Evolutionary conservation across 345 rosid genomes (phyloP).

Genomic region (Cardamine resedifolia): DNA sequence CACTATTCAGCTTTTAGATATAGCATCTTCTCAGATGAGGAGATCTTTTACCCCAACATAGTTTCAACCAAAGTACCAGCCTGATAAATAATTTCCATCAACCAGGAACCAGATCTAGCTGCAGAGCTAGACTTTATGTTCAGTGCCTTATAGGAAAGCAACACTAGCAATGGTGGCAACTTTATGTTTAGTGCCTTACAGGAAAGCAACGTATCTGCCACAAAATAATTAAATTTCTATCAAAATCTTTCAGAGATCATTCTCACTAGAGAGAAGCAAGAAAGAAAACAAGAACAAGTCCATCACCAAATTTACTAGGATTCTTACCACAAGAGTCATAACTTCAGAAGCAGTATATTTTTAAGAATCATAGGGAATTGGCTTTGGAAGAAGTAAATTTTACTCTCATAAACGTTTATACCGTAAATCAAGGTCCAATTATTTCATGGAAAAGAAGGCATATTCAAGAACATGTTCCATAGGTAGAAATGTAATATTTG

Average conservation of each 20-base stretch:
- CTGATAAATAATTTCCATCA: not conserved
- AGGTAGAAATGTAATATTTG: not conserved
- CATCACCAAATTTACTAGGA: not conserved
- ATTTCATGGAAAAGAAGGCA: not conserved
- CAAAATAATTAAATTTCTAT: not conserved
- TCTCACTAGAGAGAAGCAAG: not conserved
- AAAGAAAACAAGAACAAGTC: not conserved
- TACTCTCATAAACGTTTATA: conserved; percentile 29
- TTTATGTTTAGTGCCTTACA: too few relatives aligned
- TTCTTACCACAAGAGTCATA: not conserved
- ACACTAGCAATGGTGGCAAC: not conserved
- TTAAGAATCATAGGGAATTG: not conserved
- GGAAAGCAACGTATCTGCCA: not conserved
- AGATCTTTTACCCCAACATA: too few relatives aligned
- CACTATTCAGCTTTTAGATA: not conserved
- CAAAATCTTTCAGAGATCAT: not conserved
- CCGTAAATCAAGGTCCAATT: conserved; percentile 20
- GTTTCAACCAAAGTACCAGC: not conserved
- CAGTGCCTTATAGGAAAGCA: not conserved
- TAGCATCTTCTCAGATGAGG: not conserved
- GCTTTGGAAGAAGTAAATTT: conserved; percentile 12
- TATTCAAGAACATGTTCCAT: conserved; percentile 17
- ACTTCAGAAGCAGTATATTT: not conserved
- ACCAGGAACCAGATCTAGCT: not conserved
- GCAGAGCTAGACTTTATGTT: not conserved